Conservation (phyloP, 176 grass and related monocot species). For the Ampelocalamus luodianensis region DNA sequence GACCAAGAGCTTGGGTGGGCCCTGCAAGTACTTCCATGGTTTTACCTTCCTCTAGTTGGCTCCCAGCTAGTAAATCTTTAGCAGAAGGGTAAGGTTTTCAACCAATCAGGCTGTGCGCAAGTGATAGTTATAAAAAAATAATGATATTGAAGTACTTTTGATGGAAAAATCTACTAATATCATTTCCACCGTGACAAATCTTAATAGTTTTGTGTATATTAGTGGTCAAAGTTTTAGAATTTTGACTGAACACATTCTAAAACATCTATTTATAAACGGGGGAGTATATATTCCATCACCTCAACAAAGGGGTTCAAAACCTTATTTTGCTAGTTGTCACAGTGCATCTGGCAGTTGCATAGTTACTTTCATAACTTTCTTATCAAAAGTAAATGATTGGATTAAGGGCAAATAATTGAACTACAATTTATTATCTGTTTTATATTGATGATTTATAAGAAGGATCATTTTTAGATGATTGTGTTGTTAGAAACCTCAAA, state of each 20-base stretch:
- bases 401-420: background rate
- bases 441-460: background rate
- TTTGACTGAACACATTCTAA: background rate
- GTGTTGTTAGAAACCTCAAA: background rate
- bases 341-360: background rate
- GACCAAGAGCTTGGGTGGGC: background rate
- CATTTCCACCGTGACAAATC: background rate
- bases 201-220: background rate
- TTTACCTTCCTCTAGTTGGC: background rate
- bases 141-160: background rate
- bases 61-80: background rate
- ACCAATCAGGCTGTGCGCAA: background rate
- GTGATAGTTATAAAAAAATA: background rate
- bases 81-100: background rate
- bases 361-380: background rate
- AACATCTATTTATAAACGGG: background rate
- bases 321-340: background rate
- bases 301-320: slow-evolving; percentile 18
- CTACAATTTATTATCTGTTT: background rate
- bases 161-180: background rate
- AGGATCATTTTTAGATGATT: background rate
- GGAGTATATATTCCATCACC: background rate
- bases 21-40: background rate
- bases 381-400: background rate
- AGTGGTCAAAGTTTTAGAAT: background rate